Evolutionary conservation across 352 stramenopile genomes (phyloP).

Genomic region (Phytopythium mirpurense): DNA sequence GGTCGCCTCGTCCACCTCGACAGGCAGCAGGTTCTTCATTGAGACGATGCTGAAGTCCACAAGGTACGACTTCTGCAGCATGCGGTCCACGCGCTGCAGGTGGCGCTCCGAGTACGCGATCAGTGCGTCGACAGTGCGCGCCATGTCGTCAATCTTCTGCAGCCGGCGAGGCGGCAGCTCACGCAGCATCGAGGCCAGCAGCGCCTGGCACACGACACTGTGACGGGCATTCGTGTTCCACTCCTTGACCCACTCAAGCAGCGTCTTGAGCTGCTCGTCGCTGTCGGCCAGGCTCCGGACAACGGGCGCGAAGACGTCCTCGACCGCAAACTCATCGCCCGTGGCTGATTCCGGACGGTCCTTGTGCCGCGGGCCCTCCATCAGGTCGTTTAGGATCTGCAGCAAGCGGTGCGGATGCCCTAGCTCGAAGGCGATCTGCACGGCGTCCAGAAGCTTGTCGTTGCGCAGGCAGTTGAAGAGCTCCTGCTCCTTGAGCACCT

Average conservation of each 20-base stretch:
- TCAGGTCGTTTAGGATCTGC: conserved; percentile 84
- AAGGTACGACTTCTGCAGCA: conserved; percentile 96
- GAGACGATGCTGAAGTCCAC: conserved; percentile 92
- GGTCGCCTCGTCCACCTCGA: conserved; percentile 11
- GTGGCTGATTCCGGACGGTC: conserved; percentile 43
- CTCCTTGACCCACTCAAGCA: conserved; percentile 93
- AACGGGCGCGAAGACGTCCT: conserved; percentile 57
- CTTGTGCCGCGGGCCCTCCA: conserved; percentile 68
- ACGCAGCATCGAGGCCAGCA: conserved; percentile 89
- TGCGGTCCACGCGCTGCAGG: conserved; percentile 94
- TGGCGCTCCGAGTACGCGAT: conserved; percentile 97
- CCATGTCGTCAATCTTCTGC: conserved; percentile 64
- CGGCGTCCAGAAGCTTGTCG: conserved; percentile 85
- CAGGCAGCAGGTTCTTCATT: conserved; percentile 80
- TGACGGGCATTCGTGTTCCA: conserved; percentile 98
- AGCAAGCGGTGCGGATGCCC: conserved; percentile 92
- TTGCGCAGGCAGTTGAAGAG: conserved; percentile 93
- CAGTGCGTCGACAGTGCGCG: conserved; percentile 89
- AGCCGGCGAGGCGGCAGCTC: conserved; percentile 55
- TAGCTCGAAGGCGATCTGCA: conserved; percentile 90
- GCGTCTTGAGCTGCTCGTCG: conserved; percentile 80
- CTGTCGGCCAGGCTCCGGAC: conserved; percentile 68
- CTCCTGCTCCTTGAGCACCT: conserved; percentile 94
- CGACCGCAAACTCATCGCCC: conserved; percentile 46
- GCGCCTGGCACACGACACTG: conserved; percentile 89